A percentile compares a stretch with the other conserved stretches of the same genome.
These are phyloP conservation scores for Verbascum thapsus DNA, from an alignment of 257 asterid genomes.

Conservation along the genomic window DNA sequence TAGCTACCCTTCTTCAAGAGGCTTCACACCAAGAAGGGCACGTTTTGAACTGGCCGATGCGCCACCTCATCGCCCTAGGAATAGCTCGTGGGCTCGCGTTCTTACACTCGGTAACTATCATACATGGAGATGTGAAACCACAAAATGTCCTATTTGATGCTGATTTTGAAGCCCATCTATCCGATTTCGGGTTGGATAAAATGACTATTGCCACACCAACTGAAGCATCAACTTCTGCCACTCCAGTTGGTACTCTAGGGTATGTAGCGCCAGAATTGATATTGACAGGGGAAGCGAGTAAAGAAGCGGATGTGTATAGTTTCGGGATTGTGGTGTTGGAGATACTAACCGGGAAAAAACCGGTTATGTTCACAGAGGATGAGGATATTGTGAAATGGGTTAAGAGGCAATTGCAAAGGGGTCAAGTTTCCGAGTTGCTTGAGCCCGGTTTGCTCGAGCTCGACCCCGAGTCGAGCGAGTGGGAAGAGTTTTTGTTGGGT, in stretches of 20 bases:
- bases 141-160: constrained; percentile 85
- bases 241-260: constrained; percentile 65
- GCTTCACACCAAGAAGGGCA: constrained; percentile 93
- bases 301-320: constrained; percentile 71
- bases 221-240: constrained; percentile 64
- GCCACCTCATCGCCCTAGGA: constrained; percentile 82
- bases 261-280: constrained; percentile 69
- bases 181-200: constrained; percentile 75
- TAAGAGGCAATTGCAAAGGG: constrained; percentile 73
- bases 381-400: constrained; percentile 93
- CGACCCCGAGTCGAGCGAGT: constrained; percentile 79
- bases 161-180: constrained; percentile 80
- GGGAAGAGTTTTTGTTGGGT: constrained; percentile 82
- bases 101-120: constrained; percentile 55
- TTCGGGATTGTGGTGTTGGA: constrained; percentile 75
- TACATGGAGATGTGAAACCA: constrained; percentile 75
- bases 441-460: constrained; percentile 82
- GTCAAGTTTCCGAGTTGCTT: constrained; percentile 63
- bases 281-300: constrained; percentile 55
- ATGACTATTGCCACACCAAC: constrained; percentile 47
- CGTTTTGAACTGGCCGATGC: constrained; percentile 91
- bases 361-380: constrained; percentile 77
- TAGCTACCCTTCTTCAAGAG: constrained; percentile 76
- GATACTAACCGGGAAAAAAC: constrained; percentile 69
- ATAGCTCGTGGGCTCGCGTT: constrained; percentile 78